Base-by-base conservation (phyloP, 225 moss, liverwort and hornwort genomes). In the Asterella californica region DNA sequence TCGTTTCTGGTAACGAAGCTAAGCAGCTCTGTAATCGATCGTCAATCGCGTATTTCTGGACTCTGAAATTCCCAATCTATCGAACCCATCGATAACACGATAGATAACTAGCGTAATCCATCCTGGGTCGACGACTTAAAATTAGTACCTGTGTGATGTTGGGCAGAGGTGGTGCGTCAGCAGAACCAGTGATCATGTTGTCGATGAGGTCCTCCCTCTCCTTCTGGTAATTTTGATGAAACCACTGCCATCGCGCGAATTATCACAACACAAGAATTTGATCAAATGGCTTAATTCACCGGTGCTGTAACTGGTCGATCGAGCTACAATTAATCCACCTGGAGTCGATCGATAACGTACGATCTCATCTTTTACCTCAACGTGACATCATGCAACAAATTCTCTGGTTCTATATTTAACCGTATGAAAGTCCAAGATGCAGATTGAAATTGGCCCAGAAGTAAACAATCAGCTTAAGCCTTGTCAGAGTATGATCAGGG, bases 131-230 rank as follows among this genome's bases (percentile, higher is more conserved):
- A 15, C 63, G 5, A 46, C 30, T 14, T 8, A 29, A 11, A 32
- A 30, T 3, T 15, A 21, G 48, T 70, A 88, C 88, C 85, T 88
- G 88, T 53, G 79, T 42, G 50, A 86, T 78, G 22, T 74, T 49
- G 1, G 88, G 83, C 10, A 84, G 66, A 5, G 84, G 81, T 45
- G 86, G 86, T 74, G 83, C 88, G 24, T 71, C 79, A 47, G 76
- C 77, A 0, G 86, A 79, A 27, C 88, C 88, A 6, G 70, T 86
- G 38, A 88, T 78, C 83, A 86, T 83, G 47, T 80, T 77, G 22
- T 81, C 83, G 32, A 88, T 7, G 29, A 88, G 76, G 74, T 86
- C 88, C 81, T 30, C 70, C 76, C 54, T 62, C 72, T 88, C 74
- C 53, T 32, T 50, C 24, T 4, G 37, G 46, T 71, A 18, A 12